Conservation (phyloP, 1,284 basidiomycete species). For the Irpex sp. region DNA sequence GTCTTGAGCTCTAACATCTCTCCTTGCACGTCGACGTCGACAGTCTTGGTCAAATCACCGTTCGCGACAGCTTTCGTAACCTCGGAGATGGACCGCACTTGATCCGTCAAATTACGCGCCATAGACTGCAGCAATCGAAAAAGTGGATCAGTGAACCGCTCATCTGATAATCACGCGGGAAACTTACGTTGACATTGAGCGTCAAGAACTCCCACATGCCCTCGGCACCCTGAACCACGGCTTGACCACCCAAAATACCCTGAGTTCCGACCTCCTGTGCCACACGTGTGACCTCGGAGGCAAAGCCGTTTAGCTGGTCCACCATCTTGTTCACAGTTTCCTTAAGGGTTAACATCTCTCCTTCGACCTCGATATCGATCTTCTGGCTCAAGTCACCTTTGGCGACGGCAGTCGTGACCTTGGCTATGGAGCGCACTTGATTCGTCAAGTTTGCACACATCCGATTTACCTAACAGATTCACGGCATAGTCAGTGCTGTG, state of each 20-base stretch:
- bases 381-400: slow-evolving; percentile 88
- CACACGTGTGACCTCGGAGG: slow-evolving; percentile 93
- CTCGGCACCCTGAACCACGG: slow-evolving; percentile 88
- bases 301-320: slow-evolving; percentile 87
- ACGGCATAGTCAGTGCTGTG: slow-evolving; percentile 4
- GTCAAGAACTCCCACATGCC: slow-evolving; percentile 95
- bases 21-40: slow-evolving; percentile 95
- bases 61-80: slow-evolving; percentile 97
- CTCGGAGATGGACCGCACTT: slow-evolving; percentile 95
- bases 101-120: slow-evolving; percentile 91
- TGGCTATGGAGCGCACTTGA: slow-evolving; percentile 91
- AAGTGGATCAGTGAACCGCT: neutral
- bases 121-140: slow-evolving; percentile 54
- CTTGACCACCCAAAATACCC: slow-evolving; percentile 92
- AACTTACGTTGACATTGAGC: slow-evolving; percentile 78
- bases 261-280: slow-evolving; percentile 90
- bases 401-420: slow-evolving; percentile 91
- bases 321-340: slow-evolving; percentile 88
- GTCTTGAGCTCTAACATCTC: slow-evolving; percentile 95
- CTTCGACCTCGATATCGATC: slow-evolving; percentile 89
- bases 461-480: slow-evolving; percentile 67
- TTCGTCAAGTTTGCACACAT: slow-evolving; percentile 94
- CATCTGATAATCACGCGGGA: neutral
- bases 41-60: slow-evolving; percentile 86
- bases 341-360: slow-evolving; percentile 86